phyloP scores from a whole-genome alignment of 495 filamentous ascomycete genomes.

The Entonaema liquescens region DNA sequence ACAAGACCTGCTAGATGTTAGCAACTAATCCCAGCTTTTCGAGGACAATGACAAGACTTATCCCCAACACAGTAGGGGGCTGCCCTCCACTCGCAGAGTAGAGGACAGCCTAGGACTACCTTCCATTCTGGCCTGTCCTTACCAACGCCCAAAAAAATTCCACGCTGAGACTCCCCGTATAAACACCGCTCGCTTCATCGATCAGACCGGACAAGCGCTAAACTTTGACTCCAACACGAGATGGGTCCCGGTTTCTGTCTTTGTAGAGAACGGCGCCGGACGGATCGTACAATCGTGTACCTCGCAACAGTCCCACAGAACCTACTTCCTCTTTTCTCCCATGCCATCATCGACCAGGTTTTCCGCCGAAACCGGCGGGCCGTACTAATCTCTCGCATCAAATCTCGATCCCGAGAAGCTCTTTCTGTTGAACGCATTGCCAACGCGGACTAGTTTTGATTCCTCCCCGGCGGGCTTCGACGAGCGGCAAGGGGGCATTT shows the following conservation, averaged over 20 bases:
- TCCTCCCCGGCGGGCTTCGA: constrained; percentile 66
- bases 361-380: constrained; percentile 50
- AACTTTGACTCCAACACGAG: constrained; percentile 95
- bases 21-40: constrained; percentile 46
- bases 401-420: constrained; percentile 54
- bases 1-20: constrained; percentile 33
- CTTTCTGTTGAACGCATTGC: constrained; percentile 77
- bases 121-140: constrained; percentile 51
- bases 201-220: constrained; percentile 79
- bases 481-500: constrained; percentile 62
- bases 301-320: constrained; percentile 18
- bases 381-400: constrained; percentile 44
- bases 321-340: constrained; percentile 33
- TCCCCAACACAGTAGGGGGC: constrained; percentile 70
- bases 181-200: constrained; percentile 28
- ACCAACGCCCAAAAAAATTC: constrained; percentile 38
- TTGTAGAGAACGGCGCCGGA: constrained; percentile 24
- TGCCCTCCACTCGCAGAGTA: constrained; percentile 56
- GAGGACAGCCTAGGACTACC: constrained; percentile 57
- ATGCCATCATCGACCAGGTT: constrained; percentile 52
- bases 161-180: constrained; percentile 22
- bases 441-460: constrained; percentile 87
- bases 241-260: constrained; percentile 75
- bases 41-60: constrained; percentile 61
- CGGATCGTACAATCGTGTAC: not conserved